Evolutionary conservation across 768 basidiomycete genomes (phyloP).

Genomic region (Phlegmacium glaucopus): DNA sequence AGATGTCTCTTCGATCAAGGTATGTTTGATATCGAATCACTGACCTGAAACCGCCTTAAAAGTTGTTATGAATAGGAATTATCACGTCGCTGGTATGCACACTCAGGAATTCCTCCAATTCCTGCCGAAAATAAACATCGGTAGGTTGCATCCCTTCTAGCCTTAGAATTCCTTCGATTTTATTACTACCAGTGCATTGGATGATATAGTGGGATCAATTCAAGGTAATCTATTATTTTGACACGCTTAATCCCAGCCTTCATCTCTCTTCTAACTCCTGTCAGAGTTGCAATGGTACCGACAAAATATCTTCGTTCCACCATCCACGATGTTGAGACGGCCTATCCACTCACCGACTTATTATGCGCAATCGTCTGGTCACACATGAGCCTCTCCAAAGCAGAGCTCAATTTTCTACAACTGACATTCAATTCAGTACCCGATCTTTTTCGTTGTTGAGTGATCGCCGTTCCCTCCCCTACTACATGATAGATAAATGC

Average conservation of each 20-base stretch:
- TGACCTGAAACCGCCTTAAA: background rate
- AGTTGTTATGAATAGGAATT: slow-evolving; percentile 51
- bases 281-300: slow-evolving; percentile 81
- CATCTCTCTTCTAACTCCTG: slow-evolving; percentile 1
- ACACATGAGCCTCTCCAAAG: no score
- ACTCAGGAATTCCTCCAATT: slow-evolving; percentile 26
- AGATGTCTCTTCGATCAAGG: slow-evolving; percentile 89
- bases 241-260: background rate
- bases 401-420: no score
- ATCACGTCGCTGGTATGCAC: slow-evolving; percentile 68
- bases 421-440: no score
- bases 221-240: slow-evolving; percentile 39
- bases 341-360: background rate
- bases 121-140: slow-evolving; percentile 49
- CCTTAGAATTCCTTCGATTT: background rate
- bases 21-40: slow-evolving; percentile 16
- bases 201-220: slow-evolving; percentile 79
- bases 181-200: slow-evolving; percentile 56
- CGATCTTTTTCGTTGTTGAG: no score
- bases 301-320: slow-evolving; percentile 59
- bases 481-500: no score
- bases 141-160: slow-evolving; percentile 28
- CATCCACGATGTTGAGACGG: background rate
- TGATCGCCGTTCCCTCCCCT: no score
- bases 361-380: no score